These are phyloP conservation scores for Pleurotus tuber-regium DNA, from an alignment of 768 basidiomycete species.

Conservation along the genomic window DNA sequence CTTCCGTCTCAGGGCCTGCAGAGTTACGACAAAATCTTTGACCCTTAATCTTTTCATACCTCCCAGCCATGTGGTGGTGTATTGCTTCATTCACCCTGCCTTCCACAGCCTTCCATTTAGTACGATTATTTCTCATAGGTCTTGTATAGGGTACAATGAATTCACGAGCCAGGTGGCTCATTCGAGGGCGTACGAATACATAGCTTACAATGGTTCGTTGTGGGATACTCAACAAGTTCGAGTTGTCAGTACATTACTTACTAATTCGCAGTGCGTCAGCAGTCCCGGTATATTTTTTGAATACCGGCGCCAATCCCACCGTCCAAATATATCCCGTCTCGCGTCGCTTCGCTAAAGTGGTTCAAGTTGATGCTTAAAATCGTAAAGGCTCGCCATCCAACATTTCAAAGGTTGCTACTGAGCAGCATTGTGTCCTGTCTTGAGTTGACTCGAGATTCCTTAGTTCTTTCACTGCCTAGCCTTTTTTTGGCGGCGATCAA, in stretches of 20 bases:
- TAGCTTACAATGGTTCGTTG: background rate
- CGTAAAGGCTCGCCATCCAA: constrained; percentile 1
- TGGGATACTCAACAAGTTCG: too few relatives aligned
- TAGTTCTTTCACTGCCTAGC: too few relatives aligned
- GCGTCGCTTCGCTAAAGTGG: background rate
- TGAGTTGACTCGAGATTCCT: too few relatives aligned
- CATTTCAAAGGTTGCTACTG: too few relatives aligned
- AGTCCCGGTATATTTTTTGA: background rate
- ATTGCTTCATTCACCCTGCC: background rate
- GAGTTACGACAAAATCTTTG: background rate
- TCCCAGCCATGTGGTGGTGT: constrained; percentile 5
- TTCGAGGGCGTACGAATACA: background rate
- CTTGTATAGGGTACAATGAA: constrained; percentile 2
- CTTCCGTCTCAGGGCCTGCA: background rate
- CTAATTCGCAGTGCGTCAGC: background rate
- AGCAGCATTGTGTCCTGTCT: too few relatives aligned
- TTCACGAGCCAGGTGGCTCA: background rate
- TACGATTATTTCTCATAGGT: background rate
- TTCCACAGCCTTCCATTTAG: constrained; percentile 7
- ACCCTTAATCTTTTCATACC: background rate
- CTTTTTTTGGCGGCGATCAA: too few relatives aligned
- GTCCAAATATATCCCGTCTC: background rate
- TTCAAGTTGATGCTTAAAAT: constrained; percentile 3
- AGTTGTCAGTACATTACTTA: too few relatives aligned
- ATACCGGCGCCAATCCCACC: constrained; percentile 4